phyloP scores from a whole-genome alignment of 2,329 filamentous ascomycete species.

The Calonectria henricotiae region DNA sequence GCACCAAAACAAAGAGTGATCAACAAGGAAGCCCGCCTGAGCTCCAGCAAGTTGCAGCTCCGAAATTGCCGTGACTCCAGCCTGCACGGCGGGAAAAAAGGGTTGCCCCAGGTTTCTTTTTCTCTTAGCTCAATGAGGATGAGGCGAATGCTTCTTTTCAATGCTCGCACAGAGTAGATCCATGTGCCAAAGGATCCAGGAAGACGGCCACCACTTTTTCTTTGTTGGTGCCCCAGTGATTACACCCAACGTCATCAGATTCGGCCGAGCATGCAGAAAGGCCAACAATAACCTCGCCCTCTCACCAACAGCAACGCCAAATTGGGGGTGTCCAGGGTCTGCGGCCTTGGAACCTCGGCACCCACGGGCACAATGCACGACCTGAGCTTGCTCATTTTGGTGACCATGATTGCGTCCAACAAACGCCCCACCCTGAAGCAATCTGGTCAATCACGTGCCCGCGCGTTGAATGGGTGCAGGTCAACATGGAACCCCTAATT shows the following conservation, averaged over 20 bases:
- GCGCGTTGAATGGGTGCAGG: slow-evolving; percentile 27
- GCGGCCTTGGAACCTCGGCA: slow-evolving; percentile 27
- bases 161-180: not conserved
- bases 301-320: slow-evolving; percentile 17
- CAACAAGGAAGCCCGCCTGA: slow-evolving; percentile 23
- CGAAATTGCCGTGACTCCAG: slow-evolving; percentile 27
- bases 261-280: slow-evolving; percentile 5
- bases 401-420: slow-evolving; percentile 12
- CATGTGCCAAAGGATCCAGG: not conserved
- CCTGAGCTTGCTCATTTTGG: slow-evolving; percentile 30
- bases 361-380: slow-evolving; percentile 28
- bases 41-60: slow-evolving; percentile 16
- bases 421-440: slow-evolving; percentile 30
- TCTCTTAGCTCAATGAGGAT: slow-evolving; percentile 5
- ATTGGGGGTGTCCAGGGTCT: not conserved
- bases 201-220: not conserved
- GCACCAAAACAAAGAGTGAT: slow-evolving; percentile 22
- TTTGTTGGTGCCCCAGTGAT: slow-evolving; percentile 9
- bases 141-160: slow-evolving; percentile 3
- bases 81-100: not conserved
- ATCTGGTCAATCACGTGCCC: slow-evolving; percentile 47
- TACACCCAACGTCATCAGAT: slow-evolving; percentile 26
- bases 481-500: slow-evolving; percentile 42
- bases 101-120: slow-evolving; percentile 23
- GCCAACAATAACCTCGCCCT: slow-evolving; percentile 24